Evolutionary conservation across 495 filamentous ascomycete genomes (phyloP).

Genomic region (Neurospora sp.): DNA sequence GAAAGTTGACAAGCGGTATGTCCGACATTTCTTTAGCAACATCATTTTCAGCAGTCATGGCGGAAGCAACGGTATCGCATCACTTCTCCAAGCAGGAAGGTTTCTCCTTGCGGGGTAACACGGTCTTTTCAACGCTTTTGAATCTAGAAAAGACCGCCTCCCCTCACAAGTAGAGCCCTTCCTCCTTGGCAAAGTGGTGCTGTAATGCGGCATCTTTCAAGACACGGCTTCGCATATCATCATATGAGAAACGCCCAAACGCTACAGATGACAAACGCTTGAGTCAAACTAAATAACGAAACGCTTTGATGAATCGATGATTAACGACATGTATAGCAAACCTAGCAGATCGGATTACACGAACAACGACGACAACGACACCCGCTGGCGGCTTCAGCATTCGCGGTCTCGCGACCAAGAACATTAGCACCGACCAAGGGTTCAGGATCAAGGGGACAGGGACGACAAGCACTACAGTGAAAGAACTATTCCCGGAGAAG

Average conservation of each 20-base stretch:
- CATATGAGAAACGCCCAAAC: background rate
- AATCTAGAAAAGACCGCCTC: background rate
- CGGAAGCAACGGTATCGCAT: constrained; percentile 3
- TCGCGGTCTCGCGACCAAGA: constrained; percentile 44
- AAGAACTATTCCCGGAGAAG: constrained; percentile 63
- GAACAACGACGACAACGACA: constrained; percentile 4
- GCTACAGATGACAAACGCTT: background rate
- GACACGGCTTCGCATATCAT: background rate
- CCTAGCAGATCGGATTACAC: constrained; percentile 33
- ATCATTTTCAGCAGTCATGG: constrained; percentile 2
- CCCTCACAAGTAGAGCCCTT: background rate
- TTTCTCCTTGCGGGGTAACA: background rate
- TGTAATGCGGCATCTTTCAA: background rate
- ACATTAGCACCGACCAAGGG: constrained; percentile 33
- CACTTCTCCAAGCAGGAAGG: background rate
- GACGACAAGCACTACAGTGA: constrained; percentile 42
- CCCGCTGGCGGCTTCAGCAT: constrained; percentile 43
- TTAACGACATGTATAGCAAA: constrained; percentile 19
- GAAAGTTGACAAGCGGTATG: constrained; percentile 31
- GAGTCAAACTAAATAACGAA: background rate
- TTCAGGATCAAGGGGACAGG: constrained; percentile 56
- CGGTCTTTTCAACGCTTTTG: background rate
- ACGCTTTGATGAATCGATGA: constrained; percentile 1
- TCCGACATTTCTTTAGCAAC: constrained; percentile 11
- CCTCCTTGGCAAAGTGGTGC: background rate